Percentiles rank a stretch among this genome's conserved stretches.
Evolutionary conservation across 2,329 filamentous ascomycete genomes (phyloP).

Genomic region (Helminthosporium solani): DNA sequence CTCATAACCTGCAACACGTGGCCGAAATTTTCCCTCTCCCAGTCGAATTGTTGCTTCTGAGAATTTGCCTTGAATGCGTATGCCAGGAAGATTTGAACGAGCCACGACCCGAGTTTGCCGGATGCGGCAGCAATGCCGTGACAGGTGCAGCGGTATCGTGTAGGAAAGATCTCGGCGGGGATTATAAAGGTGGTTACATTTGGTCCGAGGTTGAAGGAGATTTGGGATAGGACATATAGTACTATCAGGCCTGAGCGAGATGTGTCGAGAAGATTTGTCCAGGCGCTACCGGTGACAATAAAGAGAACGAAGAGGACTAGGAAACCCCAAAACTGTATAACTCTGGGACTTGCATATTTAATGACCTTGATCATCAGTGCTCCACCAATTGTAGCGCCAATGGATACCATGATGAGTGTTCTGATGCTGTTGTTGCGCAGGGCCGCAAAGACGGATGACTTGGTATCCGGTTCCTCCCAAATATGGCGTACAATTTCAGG

Average conservation of each 20-base stretch:
- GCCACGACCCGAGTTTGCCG: slow-evolving; percentile 55
- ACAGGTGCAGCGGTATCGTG: slow-evolving; percentile 55
- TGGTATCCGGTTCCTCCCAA: slow-evolving; percentile 22
- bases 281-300: slow-evolving; percentile 35
- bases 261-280: slow-evolving; percentile 28
- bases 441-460: slow-evolving; percentile 24
- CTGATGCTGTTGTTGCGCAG: slow-evolving; percentile 33
- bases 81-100: slow-evolving; percentile 45
- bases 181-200: slow-evolving; percentile 46
- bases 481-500: slow-evolving; percentile 39
- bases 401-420: slow-evolving; percentile 38
- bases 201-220: slow-evolving; percentile 39
- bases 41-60: slow-evolving; percentile 20
- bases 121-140: slow-evolving; percentile 56
- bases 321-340: slow-evolving; percentile 38
- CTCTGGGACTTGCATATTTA: slow-evolving; percentile 35
- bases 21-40: slow-evolving; percentile 32
- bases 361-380: slow-evolving; percentile 37
- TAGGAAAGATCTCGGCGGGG: slow-evolving; percentile 59
- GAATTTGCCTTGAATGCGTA: slow-evolving; percentile 21
- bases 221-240: slow-evolving; percentile 36
- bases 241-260: slow-evolving; percentile 30
- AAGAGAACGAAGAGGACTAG: slow-evolving; percentile 33
- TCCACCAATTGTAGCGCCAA: slow-evolving; percentile 33
- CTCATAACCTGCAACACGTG: slow-evolving; percentile 36